phyloP scores from a whole-genome alignment of 148 eudicot species.

The Rhododendron griersonianum region DNA sequence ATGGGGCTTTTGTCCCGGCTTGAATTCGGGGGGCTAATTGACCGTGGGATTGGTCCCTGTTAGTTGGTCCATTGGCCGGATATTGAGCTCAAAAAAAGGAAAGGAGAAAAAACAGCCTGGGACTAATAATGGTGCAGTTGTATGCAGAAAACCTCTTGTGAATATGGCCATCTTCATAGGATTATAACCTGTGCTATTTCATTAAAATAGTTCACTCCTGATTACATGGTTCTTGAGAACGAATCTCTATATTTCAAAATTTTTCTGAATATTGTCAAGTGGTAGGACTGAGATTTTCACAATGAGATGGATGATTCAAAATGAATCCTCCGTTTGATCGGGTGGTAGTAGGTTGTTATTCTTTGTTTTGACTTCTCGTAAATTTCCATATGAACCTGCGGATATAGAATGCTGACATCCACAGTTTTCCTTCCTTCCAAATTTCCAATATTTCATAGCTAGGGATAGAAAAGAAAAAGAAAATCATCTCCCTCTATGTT shows the following conservation, averaged over 20 bases:
- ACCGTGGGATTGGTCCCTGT: background rate
- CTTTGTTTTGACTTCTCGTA: background rate
- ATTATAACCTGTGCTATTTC: background rate
- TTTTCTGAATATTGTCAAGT: background rate
- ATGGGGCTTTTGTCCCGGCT: background rate
- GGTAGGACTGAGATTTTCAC: background rate
- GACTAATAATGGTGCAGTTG: conserved; percentile 16
- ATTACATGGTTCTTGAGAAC: background rate
- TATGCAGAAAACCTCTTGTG: background rate
- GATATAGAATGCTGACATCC: background rate
- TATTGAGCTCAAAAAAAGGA: background rate
- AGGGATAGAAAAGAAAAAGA: background rate
- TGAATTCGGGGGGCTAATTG: background rate
- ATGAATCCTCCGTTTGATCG: background rate
- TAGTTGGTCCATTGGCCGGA: background rate
- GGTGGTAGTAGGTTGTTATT: background rate
- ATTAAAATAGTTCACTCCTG: background rate
- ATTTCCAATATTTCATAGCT: background rate
- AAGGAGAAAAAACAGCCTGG: background rate
- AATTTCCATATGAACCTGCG: background rate
- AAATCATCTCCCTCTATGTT: background rate
- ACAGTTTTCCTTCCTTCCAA: background rate
- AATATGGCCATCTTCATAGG: background rate
- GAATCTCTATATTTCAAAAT: background rate
- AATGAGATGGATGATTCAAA: background rate